A percentile compares a stretch with the other conserved stretches of the same genome.
Conservation (phyloP, 345 rosid genomes). For the Garcia nutans region DNA sequence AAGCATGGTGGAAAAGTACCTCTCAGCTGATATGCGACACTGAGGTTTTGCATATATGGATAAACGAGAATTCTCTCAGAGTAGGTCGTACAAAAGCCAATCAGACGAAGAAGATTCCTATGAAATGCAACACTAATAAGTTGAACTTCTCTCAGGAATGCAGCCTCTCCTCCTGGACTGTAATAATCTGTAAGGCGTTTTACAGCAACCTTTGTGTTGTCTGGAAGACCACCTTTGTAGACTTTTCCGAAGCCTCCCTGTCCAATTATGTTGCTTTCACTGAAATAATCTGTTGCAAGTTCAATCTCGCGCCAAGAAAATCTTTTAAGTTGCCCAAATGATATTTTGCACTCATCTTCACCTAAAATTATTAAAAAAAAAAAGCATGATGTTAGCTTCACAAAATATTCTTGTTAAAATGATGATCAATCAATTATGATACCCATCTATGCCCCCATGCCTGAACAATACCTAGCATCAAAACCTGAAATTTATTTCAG, state of each 20-base stretch:
- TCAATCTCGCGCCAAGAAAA: conserved; percentile 80
- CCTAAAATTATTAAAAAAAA: conserved; percentile 39
- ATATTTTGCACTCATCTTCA: conserved; percentile 65
- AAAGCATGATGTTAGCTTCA: not conserved
- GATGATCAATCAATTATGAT: not conserved
- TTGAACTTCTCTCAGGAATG: conserved; percentile 76
- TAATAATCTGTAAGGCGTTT: conserved; percentile 74
- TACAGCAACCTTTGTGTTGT: conserved; percentile 71
- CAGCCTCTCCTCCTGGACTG: conserved; percentile 86
- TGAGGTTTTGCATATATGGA: conserved; percentile 87
- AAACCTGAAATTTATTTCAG: not conserved
- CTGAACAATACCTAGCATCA: not conserved
- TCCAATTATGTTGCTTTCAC: conserved; percentile 71
- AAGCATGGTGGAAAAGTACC: conserved; percentile 38
- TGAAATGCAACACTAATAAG: conserved; percentile 87
- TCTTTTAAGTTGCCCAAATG: conserved; percentile 66
- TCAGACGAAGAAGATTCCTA: conserved; percentile 70
- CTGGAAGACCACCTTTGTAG: conserved; percentile 77
- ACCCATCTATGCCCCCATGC: not conserved
- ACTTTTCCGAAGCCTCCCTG: conserved; percentile 97
- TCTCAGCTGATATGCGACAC: conserved; percentile 75
- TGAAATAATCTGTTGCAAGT: conserved; percentile 80
- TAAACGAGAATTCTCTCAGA: conserved; percentile 84
- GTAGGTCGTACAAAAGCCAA: conserved; percentile 74
- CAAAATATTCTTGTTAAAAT: not conserved